phyloP scores from a whole-genome alignment of 805 yeast species.

The Starmerella davenportii region DNA sequence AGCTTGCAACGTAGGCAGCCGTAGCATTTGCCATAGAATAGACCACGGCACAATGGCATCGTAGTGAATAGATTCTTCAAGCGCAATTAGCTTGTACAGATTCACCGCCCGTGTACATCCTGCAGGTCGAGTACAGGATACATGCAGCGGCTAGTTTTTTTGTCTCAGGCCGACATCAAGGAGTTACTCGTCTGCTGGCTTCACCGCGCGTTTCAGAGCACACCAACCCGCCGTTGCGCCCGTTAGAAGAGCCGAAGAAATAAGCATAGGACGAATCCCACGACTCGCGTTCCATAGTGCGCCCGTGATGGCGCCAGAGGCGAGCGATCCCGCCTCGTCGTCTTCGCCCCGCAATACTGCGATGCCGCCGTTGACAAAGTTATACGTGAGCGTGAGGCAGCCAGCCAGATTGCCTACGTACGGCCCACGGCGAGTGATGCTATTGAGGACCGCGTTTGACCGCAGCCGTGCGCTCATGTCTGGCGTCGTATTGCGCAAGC shows the following conservation, averaged over 20 bases:
- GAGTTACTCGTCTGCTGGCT: slow-evolving; percentile 15
- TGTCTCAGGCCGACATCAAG: too few relatives aligned
- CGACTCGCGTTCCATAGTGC: slow-evolving; percentile 73
- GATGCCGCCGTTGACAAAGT: slow-evolving; percentile 60
- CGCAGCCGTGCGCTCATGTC: slow-evolving; percentile 63
- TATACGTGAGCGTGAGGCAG: slow-evolving; percentile 77
- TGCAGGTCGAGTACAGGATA: too few relatives aligned
- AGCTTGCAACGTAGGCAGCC: too few relatives aligned
- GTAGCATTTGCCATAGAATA: too few relatives aligned
- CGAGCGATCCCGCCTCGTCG: slow-evolving; percentile 67
- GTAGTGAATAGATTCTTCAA: too few relatives aligned
- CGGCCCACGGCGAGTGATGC: slow-evolving; percentile 89
- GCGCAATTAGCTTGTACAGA: too few relatives aligned
- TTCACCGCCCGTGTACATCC: too few relatives aligned
- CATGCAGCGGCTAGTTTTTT: too few relatives aligned
- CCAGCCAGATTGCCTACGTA: slow-evolving; percentile 90
- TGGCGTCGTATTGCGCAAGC: slow-evolving; percentile 58
- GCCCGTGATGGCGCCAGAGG: slow-evolving; percentile 83
- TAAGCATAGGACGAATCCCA: slow-evolving; percentile 76
- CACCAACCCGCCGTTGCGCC: slow-evolving; percentile 88
- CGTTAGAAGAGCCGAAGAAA: slow-evolving; percentile 71
- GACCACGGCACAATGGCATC: too few relatives aligned
- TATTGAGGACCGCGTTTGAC: slow-evolving; percentile 77
- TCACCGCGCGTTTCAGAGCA: slow-evolving; percentile 38
- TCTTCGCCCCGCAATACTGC: slow-evolving; percentile 61